Evolutionary conservation across 139 green algal genomes (phyloP), one percentile per base, ranked within the genome.

Genomic region (Micractinium sp.): DNA sequence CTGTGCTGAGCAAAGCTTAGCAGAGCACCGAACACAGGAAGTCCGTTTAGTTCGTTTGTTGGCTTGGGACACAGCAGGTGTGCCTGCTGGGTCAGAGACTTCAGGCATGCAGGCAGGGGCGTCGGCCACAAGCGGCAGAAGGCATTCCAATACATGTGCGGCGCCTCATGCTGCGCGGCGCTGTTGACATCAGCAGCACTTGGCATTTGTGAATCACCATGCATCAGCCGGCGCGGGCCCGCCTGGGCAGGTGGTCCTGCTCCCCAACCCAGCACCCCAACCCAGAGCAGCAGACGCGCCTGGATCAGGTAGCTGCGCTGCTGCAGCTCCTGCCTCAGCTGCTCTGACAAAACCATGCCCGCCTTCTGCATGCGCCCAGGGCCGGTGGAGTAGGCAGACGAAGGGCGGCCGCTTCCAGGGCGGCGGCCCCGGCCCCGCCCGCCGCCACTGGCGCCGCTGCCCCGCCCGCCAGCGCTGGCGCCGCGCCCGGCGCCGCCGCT

Each of bases 261-360:
- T 29, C 7, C 23, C 22, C 63, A 73, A 3, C n/a, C n/a, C n/a
- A 5, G 63, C 23, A 25, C 22, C 63, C 63, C 20, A 29, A 25
- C 33, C 74, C 36, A 23, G n/a, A 33, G 67, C 67, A 33, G 23
- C 67, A 97, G 91, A 93, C 95, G 92, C 19, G 93, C 91, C 39
- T 95, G 90, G 3, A 92, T 86, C 23, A 97, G 89, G 90, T 96
- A 96, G 71, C 88, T 87, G 23, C 91, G 88, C 82, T 97, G 94
- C 89, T 95, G 92, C 92, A 98, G 90, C 91, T 98, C 94, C 81
- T 95, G 88, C 47, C 94, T 77, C 78, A 98, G 82, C 19, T 88
- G 85, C 41, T 98, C 96, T 3, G 91, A 87, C 88, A 95, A 81
- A 76, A 96, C 97, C 67, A 94, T 90, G 18, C 83, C 87, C 12